phyloP scores from a whole-genome alignment of 2,329 filamentous ascomycete genomes.

The Hortaea werneckii region DNA sequence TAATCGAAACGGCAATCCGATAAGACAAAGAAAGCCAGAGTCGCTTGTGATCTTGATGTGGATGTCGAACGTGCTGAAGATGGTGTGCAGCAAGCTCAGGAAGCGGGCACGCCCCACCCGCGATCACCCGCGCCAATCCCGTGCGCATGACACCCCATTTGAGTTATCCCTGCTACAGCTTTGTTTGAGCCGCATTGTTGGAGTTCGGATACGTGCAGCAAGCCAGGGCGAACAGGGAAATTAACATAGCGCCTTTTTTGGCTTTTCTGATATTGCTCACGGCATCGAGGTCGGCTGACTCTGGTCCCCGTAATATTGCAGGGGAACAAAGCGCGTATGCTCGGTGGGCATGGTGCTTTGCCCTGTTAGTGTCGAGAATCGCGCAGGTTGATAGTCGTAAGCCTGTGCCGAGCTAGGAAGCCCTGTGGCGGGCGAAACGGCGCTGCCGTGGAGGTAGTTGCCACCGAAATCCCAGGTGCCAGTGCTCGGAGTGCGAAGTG shows the following conservation, averaged over 20 bases:
- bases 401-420: slow-evolving; percentile 20
- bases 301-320: slow-evolving; percentile 24
- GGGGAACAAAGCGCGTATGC: slow-evolving; percentile 21
- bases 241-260: no score
- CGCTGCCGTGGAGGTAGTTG: slow-evolving; percentile 10
- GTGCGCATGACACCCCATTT: slow-evolving; percentile 10
- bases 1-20: no score
- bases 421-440: slow-evolving; percentile 19
- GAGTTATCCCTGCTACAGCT: not conserved
- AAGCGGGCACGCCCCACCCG: slow-evolving; percentile 1
- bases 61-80: not conserved
- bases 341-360: slow-evolving; percentile 18
- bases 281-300: slow-evolving; percentile 22
- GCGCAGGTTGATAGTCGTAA: slow-evolving; percentile 16
- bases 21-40: no score
- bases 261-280: not conserved
- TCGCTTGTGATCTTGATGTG: no score
- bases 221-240: not conserved
- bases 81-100: slow-evolving; percentile 12
- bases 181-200: not conserved
- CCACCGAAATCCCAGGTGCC: slow-evolving; percentile 19
- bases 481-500: slow-evolving; percentile 3
- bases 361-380: slow-evolving; percentile 19
- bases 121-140: not conserved
- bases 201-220: not conserved